These are phyloP conservation scores for Fraxinus quadrangulata DNA, from an alignment of 257 asterid species.

Conservation along the genomic window DNA sequence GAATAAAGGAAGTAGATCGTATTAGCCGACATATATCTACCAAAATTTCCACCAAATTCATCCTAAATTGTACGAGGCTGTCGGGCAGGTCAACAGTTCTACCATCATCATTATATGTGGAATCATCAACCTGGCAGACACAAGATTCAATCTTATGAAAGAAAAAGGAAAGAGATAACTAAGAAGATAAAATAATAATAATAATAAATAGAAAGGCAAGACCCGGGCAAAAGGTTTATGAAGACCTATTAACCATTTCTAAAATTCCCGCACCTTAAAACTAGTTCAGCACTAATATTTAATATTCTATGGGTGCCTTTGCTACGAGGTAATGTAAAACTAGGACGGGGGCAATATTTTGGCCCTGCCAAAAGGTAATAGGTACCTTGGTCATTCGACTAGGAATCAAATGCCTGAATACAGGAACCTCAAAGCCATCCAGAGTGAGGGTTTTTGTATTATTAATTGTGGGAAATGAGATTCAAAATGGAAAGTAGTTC, in stretches of 20 bases:
- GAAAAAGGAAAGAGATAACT: constrained; percentile 5
- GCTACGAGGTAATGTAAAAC: background rate
- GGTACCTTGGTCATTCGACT: constrained; percentile 6
- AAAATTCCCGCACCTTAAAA: background rate
- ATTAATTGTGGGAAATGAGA: constrained; percentile 9
- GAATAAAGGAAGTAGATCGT: constrained; percentile 58
- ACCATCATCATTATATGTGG: constrained; percentile 54
- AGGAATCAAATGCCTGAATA: constrained; percentile 8
- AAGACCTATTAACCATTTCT: constrained; percentile 19
- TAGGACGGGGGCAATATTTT: background rate
- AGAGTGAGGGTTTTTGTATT: constrained; percentile 1
- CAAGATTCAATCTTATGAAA: constrained; percentile 17
- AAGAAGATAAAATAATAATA: background rate
- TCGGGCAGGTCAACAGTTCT: constrained; percentile 64
- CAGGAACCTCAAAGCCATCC: constrained; percentile 12
- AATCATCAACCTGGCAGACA: constrained; percentile 65
- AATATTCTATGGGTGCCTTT: background rate
- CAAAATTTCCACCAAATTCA: constrained; percentile 74
- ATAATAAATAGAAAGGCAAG: background rate
- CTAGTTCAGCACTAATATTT: constrained; percentile 11
- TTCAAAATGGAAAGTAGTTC: background rate
- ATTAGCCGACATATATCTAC: constrained; percentile 76
- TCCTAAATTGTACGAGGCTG: constrained; percentile 79
- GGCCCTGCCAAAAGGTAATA: background rate
- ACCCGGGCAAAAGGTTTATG: constrained; percentile 1